phyloP scores from a whole-genome alignment of 495 filamentous ascomycete species.

The Hypoxylon intermedium region DNA sequence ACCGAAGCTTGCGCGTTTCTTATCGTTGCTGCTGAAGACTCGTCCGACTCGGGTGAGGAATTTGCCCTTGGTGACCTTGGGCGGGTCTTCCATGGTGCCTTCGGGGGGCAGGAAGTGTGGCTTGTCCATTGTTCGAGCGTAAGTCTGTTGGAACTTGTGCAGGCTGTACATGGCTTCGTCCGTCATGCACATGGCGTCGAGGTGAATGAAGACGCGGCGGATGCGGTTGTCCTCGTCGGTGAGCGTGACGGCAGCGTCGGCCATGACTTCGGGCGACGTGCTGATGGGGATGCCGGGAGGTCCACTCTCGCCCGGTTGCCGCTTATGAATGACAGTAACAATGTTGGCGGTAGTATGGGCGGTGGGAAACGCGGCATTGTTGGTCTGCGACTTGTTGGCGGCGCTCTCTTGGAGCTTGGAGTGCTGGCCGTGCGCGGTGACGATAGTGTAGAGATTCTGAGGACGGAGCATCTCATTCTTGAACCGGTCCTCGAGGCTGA shows the following conservation, averaged over 20 bases:
- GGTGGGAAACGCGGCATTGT: background rate
- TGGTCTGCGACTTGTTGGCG: background rate
- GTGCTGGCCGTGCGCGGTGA: slow-evolving; percentile 29
- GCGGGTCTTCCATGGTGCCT: slow-evolving; percentile 2
- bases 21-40: no score
- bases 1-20: no score
- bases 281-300: no score
- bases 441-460: slow-evolving; percentile 38
- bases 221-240: slow-evolving; percentile 51
- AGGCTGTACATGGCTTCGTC: slow-evolving; percentile 58
- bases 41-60: background rate
- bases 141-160: slow-evolving; percentile 53
- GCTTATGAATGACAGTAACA: no score
- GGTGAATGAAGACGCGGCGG: slow-evolving; percentile 55
- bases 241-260: slow-evolving; percentile 24
- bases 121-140: slow-evolving; percentile 44
- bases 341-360: slow-evolving; percentile 7
- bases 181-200: slow-evolving; percentile 58
- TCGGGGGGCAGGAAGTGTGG: slow-evolving; percentile 42
- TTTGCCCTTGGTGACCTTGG: background rate
- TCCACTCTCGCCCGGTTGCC: no score
- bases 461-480: slow-evolving; percentile 52
- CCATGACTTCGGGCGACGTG: background rate
- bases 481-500: slow-evolving; percentile 60
- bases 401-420: slow-evolving; percentile 26